Evolutionary conservation across 1,139 yeast species (phyloP).

Genomic region (Meyerozyma athensensis): DNA sequence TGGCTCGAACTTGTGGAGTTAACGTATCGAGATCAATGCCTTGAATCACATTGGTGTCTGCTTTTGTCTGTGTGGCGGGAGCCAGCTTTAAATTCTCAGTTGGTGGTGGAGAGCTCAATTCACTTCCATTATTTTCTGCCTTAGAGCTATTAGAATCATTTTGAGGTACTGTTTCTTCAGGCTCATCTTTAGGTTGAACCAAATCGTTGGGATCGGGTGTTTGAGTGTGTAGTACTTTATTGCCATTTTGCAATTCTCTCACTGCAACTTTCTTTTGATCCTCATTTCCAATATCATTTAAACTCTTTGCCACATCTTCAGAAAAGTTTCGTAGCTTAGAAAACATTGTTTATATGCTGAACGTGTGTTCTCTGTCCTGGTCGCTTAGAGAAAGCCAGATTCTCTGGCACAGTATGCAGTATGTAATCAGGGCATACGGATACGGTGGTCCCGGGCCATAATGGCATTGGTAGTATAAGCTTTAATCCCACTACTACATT

Average conservation of each 20-base stretch:
- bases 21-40: slow-evolving; percentile 36
- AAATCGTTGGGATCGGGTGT: slow-evolving; percentile 45
- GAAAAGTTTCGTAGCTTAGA: slow-evolving; percentile 62
- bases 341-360: slow-evolving; percentile 39
- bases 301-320: slow-evolving; percentile 44
- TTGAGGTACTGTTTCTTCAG: too few species aligned
- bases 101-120: too few species aligned
- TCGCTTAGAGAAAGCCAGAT: too few species aligned
- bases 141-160: too few species aligned
- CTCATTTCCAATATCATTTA: slow-evolving; percentile 29
- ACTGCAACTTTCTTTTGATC: slow-evolving; percentile 19
- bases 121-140: too few species aligned
- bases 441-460: too few species aligned
- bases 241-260: slow-evolving; percentile 30
- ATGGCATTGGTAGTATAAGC: too few species aligned
- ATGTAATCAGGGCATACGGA: too few species aligned
- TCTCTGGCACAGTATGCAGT: too few species aligned
- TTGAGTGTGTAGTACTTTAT: slow-evolving; percentile 26
- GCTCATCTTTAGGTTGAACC: slow-evolving; percentile 44
- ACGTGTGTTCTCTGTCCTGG: too few species aligned
- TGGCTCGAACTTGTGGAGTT: slow-evolving; percentile 53
- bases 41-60: slow-evolving; percentile 7
- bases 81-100: neutral
- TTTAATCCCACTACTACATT: too few species aligned
- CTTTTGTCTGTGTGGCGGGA: neutral